Conservation (phyloP, 805 yeast genomes). For the Alloascoidea hylecoeti region DNA sequence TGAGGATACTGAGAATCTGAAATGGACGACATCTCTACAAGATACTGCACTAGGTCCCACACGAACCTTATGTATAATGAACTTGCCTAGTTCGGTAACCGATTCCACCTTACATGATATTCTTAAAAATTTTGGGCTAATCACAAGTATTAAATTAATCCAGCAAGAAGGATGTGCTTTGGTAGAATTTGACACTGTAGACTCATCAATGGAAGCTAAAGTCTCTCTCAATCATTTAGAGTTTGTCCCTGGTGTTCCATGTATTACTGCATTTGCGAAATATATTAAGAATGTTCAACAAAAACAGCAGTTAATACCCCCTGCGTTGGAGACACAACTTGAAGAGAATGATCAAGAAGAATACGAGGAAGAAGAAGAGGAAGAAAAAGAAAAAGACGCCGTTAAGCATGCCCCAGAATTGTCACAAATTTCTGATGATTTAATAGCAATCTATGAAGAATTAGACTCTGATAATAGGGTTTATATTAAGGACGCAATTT, state of each 20-base stretch:
- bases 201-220: conserved; percentile 1
- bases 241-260: neutral
- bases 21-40: neutral
- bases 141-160: neutral
- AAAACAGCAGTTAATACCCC: conserved; percentile 16
- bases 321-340: conserved; percentile 12
- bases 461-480: neutral
- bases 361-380: neutral
- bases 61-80: neutral
- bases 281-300: neutral
- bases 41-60: conserved; percentile 1
- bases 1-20: neutral
- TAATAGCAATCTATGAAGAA: neutral
- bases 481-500: neutral
- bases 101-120: neutral
- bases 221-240: neutral
- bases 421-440: neutral
- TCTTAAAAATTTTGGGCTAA: neutral
- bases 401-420: neutral
- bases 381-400: neutral
- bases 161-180: conserved; percentile 1
- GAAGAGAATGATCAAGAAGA: neutral
- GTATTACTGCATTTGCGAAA: conserved; percentile 1
- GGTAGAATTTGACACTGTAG: conserved; percentile 1
- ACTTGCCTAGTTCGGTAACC: neutral